Percentiles rank a stretch among this genome's conserved stretches.
Conservation (phyloP, 495 filamentous ascomycete genomes). For the Trichoderma asperelloides region DNA sequence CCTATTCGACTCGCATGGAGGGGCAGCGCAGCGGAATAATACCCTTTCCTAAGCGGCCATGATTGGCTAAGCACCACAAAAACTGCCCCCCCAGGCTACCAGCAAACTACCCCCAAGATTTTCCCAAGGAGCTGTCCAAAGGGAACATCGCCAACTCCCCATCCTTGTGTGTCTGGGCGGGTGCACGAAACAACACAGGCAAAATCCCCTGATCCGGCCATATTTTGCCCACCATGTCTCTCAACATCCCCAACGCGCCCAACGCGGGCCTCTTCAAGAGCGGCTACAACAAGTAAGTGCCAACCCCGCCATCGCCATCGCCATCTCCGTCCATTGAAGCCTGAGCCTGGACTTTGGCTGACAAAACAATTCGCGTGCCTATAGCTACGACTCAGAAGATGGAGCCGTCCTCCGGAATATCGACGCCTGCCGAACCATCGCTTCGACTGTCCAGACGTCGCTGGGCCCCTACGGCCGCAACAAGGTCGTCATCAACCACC, state of each 20-base stretch:
- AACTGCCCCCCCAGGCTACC: not conserved
- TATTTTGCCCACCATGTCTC: constrained; percentile 61
- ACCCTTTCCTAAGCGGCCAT: not conserved
- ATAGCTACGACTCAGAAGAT: constrained; percentile 95
- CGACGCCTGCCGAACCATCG: constrained; percentile 94
- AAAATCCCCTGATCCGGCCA: not conserved
- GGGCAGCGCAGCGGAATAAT: constrained; percentile 1
- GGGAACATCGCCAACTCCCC: constrained; percentile 6
- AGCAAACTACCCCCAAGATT: constrained; percentile 14
- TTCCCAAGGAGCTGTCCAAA: constrained; percentile 7
- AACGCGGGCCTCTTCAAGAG: constrained; percentile 91
- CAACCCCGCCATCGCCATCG: constrained; percentile 19
- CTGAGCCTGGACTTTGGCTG: not conserved
- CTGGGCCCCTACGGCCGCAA: constrained; percentile 96
- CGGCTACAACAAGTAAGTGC: constrained; percentile 85
- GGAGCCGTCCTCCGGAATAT: constrained; percentile 97
- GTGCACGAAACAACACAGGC: constrained; percentile 6
- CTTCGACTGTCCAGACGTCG: constrained; percentile 91
- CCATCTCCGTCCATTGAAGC: constrained; percentile 15
- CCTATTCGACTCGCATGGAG: not conserved
- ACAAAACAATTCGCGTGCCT: not conserved
- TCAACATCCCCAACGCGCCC: constrained; percentile 87
- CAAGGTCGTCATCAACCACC: constrained; percentile 99
- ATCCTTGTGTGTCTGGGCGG: constrained; percentile 10
- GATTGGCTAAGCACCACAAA: constrained; percentile 1